Percentiles rank a stretch among this genome's conserved stretches.
Evolutionary conservation across 352 stramenopile species (phyloP).

Genomic region (Saprolegnia diclina): DNA sequence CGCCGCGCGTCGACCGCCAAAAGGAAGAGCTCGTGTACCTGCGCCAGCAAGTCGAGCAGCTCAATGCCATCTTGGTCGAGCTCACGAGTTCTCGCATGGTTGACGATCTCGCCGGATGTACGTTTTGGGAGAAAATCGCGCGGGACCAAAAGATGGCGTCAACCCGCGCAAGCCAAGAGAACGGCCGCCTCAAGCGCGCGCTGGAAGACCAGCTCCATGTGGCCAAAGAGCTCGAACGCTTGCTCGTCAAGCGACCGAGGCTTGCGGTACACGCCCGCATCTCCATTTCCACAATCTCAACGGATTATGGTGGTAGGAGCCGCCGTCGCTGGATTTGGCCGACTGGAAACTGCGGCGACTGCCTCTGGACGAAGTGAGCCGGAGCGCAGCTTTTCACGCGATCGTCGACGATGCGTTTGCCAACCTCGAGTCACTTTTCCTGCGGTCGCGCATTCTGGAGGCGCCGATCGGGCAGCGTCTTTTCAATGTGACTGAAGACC

Average conservation of each 20-base stretch:
- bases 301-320: neutral
- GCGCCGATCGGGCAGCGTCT: neutral
- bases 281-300: neutral
- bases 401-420: neutral
- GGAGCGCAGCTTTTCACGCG: neutral
- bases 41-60: neutral
- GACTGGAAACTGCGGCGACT: slow-evolving; percentile 2
- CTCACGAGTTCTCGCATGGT: neutral
- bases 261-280: neutral
- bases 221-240: neutral
- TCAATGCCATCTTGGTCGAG: neutral
- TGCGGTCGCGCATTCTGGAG: neutral
- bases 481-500: neutral
- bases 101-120: neutral
- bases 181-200: neutral
- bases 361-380: neutral
- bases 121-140: neutral
- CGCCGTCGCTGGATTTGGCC: neutral
- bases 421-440: neutral
- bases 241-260: neutral
- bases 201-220: slow-evolving; percentile 12
- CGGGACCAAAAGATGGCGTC: neutral
- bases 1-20: neutral
- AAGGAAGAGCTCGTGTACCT: slow-evolving; percentile 8
- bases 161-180: neutral